phyloP scores from a whole-genome alignment of 257 asterid species.

The Solanum etuberosum region DNA sequence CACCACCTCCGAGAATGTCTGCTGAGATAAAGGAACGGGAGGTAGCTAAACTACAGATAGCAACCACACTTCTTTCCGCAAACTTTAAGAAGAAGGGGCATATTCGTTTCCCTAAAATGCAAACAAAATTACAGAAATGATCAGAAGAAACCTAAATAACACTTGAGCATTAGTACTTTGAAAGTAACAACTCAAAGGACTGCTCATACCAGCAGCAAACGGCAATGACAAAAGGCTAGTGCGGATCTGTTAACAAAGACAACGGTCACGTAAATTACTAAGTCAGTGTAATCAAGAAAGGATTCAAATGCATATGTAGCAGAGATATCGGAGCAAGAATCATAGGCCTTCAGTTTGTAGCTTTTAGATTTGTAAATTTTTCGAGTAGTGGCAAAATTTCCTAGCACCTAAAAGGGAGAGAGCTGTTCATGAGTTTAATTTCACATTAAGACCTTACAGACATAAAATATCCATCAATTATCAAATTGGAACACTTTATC shows the following conservation, averaged over 20 bases:
- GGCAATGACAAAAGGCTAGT: conserved; percentile 57
- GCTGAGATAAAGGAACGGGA: conserved; percentile 16
- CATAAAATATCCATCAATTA: not conserved
- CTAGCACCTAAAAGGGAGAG: not conserved
- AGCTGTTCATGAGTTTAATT: not conserved
- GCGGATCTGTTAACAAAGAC: conserved; percentile 45
- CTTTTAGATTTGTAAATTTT: not conserved
- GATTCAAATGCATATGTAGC: not conserved
- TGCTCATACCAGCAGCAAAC: conserved; percentile 58
- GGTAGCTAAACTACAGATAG: conserved; percentile 32
- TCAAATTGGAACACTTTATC: not conserved
- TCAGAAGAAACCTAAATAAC: not conserved
- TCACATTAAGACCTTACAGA: not conserved
- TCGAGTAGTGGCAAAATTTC: not conserved
- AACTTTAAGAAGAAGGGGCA: conserved; percentile 47
- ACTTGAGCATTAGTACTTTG: not conserved
- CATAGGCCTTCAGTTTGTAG: not conserved
- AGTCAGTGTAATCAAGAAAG: not conserved
- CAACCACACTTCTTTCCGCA: conserved; percentile 35
- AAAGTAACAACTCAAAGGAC: not conserved
- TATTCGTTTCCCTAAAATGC: conserved; percentile 45
- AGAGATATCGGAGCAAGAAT: not conserved
- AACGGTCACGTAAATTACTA: not conserved
- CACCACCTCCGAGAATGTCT: conserved; percentile 19
- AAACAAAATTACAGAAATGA: not conserved